Percentiles rank a stretch among this genome's conserved stretches.
Conservation (phyloP, 805 yeast species). For the Saccharomycopsis sp. region DNA sequence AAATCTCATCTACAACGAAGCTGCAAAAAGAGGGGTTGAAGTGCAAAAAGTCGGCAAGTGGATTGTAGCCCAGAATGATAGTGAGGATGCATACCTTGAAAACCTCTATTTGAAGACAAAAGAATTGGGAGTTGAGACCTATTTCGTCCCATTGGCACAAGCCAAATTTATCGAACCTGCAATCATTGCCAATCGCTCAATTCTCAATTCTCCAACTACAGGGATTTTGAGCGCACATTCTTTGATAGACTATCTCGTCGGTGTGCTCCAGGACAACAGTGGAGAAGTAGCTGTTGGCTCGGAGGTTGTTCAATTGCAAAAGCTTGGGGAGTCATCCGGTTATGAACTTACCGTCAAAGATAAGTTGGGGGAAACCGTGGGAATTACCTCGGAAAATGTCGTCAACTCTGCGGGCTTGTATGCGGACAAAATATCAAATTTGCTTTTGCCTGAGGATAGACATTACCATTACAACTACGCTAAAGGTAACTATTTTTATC, state of each 20-base stretch:
- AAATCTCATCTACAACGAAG: slow-evolving; percentile 49
- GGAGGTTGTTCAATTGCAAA: slow-evolving; percentile 36
- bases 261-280: slow-evolving; percentile 46
- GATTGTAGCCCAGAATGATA: slow-evolving; percentile 75
- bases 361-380: slow-evolving; percentile 29
- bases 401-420: slow-evolving; percentile 76
- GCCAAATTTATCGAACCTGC: slow-evolving; percentile 56
- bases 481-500: slow-evolving; percentile 76
- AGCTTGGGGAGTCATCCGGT: slow-evolving; percentile 23
- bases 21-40: slow-evolving; percentile 41
- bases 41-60: slow-evolving; percentile 69
- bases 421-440: slow-evolving; percentile 65
- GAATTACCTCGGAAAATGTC: slow-evolving; percentile 47
- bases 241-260: slow-evolving; percentile 51
- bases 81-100: slow-evolving; percentile 53
- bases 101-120: slow-evolving; percentile 43
- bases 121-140: slow-evolving; percentile 51
- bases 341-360: slow-evolving; percentile 30
- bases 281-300: slow-evolving; percentile 66
- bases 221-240: slow-evolving; percentile 84
- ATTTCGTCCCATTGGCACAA: slow-evolving; percentile 39
- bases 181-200: slow-evolving; percentile 54
- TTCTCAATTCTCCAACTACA: slow-evolving; percentile 69
- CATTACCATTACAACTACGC: slow-evolving; percentile 61
- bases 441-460: slow-evolving; percentile 57